Evolutionary conservation across 176 grass and related monocot species (phyloP).

Genomic region (Carex pumila): DNA sequence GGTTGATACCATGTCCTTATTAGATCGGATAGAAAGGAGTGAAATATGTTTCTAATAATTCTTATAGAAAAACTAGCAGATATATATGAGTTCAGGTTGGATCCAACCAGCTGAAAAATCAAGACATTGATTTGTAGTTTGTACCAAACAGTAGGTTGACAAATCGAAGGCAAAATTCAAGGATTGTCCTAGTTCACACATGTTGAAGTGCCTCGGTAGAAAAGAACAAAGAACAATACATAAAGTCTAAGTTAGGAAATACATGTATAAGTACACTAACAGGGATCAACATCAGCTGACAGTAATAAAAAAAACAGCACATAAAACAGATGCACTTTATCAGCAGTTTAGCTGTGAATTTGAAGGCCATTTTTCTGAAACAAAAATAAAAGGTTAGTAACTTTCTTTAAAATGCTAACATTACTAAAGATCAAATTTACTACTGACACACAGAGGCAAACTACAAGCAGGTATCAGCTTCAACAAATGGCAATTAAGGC

Average conservation of each 20-base stretch:
- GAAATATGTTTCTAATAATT: neutral
- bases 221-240: conserved; percentile 1
- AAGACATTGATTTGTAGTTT: neutral
- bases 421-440: neutral
- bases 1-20: neutral
- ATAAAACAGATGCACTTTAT: neutral
- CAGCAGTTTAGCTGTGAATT: too few species aligned
- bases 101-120: too few species aligned
- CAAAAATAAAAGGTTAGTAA: neutral
- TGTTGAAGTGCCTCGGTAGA: neutral
- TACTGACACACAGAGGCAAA: neutral
- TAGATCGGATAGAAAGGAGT: neutral
- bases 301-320: conserved; percentile 1
- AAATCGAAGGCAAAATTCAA: neutral
- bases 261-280: neutral
- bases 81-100: neutral
- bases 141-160: neutral
- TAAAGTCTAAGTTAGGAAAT: neutral
- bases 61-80: neutral
- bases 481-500: neutral
- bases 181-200: neutral
- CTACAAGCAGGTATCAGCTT: neutral
- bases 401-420: neutral
- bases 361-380: conserved; percentile 3
- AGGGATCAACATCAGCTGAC: neutral